Base-by-base conservation (phyloP, 768 basidiomycete species). In the Trametes elegans region DNA sequence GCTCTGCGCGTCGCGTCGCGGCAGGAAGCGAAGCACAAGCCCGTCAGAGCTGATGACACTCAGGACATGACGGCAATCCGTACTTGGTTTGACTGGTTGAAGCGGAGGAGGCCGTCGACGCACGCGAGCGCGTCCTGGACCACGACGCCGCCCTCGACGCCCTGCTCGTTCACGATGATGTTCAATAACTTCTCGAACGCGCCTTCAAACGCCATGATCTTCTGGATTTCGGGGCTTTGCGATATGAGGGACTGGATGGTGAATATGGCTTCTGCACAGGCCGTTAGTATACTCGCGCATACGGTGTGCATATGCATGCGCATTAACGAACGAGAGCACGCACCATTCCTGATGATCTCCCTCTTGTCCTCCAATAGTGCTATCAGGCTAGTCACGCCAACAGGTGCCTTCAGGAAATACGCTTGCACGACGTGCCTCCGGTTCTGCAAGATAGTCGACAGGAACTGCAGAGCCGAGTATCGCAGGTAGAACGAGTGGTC, bases 151-250 rank as follows among this genome's bases (percentile, higher is more conserved):
- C 95, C 94, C 62, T 98, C 95, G 21, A 94, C 77, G 0, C 97
- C 97, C 19, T 93, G 92, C 70, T 98, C 96, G 58, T 83, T 79
- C 8, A 82, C 79, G 57, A 98, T 81, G 43, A 90, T 93, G 51
- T 85, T 85, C 73, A 98, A 93, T 27, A 99, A 79, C 67, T 88
- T 92, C 74, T 99, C 97, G 64, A 99, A 98, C 1, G 90, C 91
- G 18, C 97, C 94, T 62, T 94, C 93, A 63, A 99, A 99, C 0
- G 95, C 93, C 40, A 98, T 83, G 27, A 98, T 85, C 71, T 98
- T 98, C 66, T 98, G 96, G 31, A 99, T 90, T 68, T 98, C 93
- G 28, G 90, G 82, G 62, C 90, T 98, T 62, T 94, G 88, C 0
- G 84, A 83, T 32, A 89, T 83, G 13, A 99, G 76, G 5, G 84